A percentile compares a stretch with the other conserved stretches of the same genome.
These are phyloP conservation scores for Candida arabinofermentans DNA, from an alignment of 805 yeast species.

Conservation along the genomic window DNA sequence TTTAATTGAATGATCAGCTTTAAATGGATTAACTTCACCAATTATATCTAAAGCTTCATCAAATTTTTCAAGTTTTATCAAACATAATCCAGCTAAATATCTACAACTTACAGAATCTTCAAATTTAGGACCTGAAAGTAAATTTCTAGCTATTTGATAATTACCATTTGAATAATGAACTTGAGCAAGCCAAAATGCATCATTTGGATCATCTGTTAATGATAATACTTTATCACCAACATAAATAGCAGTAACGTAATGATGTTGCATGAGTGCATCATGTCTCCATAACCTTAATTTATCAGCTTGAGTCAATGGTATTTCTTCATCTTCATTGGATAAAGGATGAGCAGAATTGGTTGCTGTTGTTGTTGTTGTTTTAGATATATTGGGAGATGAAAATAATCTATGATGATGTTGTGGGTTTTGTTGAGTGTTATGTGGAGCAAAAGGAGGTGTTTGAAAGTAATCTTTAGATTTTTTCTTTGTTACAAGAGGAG, in stretches of 20 bases:
- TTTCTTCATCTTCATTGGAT: constrained; percentile 19
- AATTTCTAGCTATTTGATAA: constrained; percentile 71
- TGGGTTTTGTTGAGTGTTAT: constrained; percentile 16
- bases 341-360: too few relatives aligned
- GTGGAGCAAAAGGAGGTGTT: constrained; percentile 29
- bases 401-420: constrained; percentile 16
- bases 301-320: constrained; percentile 74
- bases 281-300: constrained; percentile 87
- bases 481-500: constrained; percentile 51
- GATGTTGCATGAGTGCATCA: constrained; percentile 90
- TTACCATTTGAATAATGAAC: constrained; percentile 74
- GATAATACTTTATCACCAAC: constrained; percentile 88
- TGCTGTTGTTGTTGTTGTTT: constrained; percentile 10
- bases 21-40: constrained; percentile 78
- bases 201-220: constrained; percentile 82
- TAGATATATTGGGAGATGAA: constrained; percentile 23
- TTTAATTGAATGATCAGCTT: constrained; percentile 30
- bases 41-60: constrained; percentile 86
- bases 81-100: constrained; percentile 72
- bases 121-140: constrained; percentile 54
- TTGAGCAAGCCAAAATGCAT: constrained; percentile 96
- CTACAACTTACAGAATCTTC: constrained; percentile 70
- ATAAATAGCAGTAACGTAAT: constrained; percentile 82
- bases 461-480: constrained; percentile 31
- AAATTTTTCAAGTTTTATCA: constrained; percentile 68